Percentiles rank a stretch among this genome's conserved stretches.
These are phyloP conservation scores for Purpureocillium lavendulum DNA, from an alignment of 2,329 filamentous ascomycete genomes.

Conservation along the genomic window DNA sequence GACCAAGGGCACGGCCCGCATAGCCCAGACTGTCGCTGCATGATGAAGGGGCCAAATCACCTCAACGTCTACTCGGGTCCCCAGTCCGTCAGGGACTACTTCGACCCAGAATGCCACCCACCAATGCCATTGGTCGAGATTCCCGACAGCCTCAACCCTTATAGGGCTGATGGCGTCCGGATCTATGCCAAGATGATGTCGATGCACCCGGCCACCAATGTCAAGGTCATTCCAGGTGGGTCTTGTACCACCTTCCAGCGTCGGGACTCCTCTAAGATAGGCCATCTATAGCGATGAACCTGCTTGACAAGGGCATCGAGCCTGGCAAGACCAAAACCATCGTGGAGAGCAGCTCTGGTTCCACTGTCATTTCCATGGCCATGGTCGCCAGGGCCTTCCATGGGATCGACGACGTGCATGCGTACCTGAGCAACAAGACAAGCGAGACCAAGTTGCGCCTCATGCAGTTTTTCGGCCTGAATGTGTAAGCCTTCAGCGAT, in stretches of 20 bases:
- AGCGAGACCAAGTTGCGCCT: conserved; percentile 20
- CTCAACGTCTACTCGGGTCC: conserved; percentile 48
- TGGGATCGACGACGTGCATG: conserved; percentile 29
- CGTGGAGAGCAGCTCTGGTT: conserved; percentile 53
- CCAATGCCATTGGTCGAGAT: conserved; percentile 53
- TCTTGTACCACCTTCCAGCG: background rate
- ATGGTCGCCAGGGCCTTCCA: conserved; percentile 23
- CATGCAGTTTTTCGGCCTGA: conserved; percentile 24
- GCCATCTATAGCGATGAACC: conserved; percentile 25
- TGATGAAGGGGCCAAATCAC: conserved; percentile 15
- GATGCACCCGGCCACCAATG: conserved; percentile 52
- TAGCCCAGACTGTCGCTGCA: conserved; percentile 1
- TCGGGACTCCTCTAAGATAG: background rate
- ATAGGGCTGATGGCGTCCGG: conserved; percentile 45
- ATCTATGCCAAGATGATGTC: conserved; percentile 60
- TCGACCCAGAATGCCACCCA: conserved; percentile 47
- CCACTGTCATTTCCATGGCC: conserved; percentile 51
- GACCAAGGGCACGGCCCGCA: background rate
- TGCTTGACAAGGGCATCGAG: conserved; percentile 36
- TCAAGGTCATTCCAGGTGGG: conserved; percentile 47
- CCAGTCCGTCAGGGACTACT: conserved; percentile 47
- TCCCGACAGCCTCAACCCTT: conserved; percentile 47
- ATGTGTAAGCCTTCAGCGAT: conserved; percentile 16
- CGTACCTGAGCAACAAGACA: conserved; percentile 42
- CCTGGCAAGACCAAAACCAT: conserved; percentile 40